Conservation (phyloP, 495 filamentous ascomycete species). For the Neurospora sp. region DNA sequence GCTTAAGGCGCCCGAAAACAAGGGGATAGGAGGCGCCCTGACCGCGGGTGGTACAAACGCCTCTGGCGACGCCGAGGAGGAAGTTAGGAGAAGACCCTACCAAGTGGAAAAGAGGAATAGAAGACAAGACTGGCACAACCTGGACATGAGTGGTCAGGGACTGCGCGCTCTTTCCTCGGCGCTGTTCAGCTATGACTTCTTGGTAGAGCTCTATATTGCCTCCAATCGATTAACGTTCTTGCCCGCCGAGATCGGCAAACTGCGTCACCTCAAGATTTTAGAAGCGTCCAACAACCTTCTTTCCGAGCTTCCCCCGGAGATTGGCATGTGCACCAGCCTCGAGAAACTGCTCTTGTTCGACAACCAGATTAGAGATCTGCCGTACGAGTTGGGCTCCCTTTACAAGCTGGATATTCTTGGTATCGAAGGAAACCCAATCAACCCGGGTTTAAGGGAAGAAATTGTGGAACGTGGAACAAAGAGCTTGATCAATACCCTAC, state of each 20-base stretch:
- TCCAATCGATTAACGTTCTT: conserved; percentile 76
- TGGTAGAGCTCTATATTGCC: conserved; percentile 82
- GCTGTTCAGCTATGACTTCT: conserved; percentile 75
- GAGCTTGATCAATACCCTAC: conserved; percentile 68
- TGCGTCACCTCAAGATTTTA: conserved; percentile 67
- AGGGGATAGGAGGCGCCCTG: conserved; percentile 42
- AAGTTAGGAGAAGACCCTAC: conserved; percentile 47
- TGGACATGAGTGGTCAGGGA: conserved; percentile 92
- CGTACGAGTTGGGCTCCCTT: conserved; percentile 77
- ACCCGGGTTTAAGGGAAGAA: conserved; percentile 58
- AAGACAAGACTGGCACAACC: conserved; percentile 76
- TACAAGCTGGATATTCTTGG: conserved; percentile 80
- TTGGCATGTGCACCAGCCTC: conserved; percentile 90
- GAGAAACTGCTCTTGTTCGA: conserved; percentile 74
- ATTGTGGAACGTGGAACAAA: conserved; percentile 81
- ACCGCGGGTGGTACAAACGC: conserved; percentile 23
- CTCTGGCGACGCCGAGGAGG: conserved; percentile 50
- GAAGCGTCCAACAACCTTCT: conserved; percentile 86
- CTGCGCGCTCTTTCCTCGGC: conserved; percentile 65
- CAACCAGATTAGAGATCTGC: conserved; percentile 73
- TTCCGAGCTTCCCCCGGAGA: conserved; percentile 72
- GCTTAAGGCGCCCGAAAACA: conserved; percentile 41
- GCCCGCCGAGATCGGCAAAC: conserved; percentile 64
- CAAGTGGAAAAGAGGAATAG: conserved; percentile 44
- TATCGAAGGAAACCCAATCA: conserved; percentile 82